phyloP scores from a whole-genome alignment of 805 yeast genomes.

The Candida vaughaniae region DNA sequence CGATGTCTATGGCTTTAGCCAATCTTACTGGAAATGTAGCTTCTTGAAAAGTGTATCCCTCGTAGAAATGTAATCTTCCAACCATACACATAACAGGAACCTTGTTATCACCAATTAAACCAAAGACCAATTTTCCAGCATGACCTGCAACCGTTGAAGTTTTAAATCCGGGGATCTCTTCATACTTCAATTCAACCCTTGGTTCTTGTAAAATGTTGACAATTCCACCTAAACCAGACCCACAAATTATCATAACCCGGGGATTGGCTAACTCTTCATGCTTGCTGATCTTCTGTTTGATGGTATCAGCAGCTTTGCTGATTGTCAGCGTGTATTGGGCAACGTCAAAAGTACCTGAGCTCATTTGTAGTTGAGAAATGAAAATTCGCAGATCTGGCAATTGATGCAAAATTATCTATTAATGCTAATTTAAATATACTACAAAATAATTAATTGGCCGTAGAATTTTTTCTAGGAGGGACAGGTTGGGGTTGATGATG shows the following conservation, averaged over 20 bases:
- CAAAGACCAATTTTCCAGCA: conserved; percentile 78
- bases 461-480: too few relatives aligned
- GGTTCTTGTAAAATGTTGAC: conserved; percentile 51
- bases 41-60: conserved; percentile 80
- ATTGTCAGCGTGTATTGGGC: conserved; percentile 10
- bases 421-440: conserved; percentile 4
- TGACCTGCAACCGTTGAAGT: conserved; percentile 89
- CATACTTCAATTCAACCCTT: conserved; percentile 56
- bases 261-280: conserved; percentile 38
- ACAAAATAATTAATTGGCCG: neutral
- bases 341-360: conserved; percentile 7
- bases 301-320: conserved; percentile 7
- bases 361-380: too few relatives aligned
- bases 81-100: conserved; percentile 91
- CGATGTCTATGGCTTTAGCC: conserved; percentile 60
- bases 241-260: conserved; percentile 79
- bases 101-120: conserved; percentile 61
- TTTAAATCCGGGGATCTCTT: conserved; percentile 76
- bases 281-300: neutral
- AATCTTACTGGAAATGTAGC: conserved; percentile 86
- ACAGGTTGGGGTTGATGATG: too few relatives aligned
- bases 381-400: too few relatives aligned
- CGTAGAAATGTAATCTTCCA: conserved; percentile 90
- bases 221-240: conserved; percentile 91
- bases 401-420: conserved; percentile 5